Conservation (phyloP, 2,329 filamentous ascomycete species). For the Volutella citrinella region DNA sequence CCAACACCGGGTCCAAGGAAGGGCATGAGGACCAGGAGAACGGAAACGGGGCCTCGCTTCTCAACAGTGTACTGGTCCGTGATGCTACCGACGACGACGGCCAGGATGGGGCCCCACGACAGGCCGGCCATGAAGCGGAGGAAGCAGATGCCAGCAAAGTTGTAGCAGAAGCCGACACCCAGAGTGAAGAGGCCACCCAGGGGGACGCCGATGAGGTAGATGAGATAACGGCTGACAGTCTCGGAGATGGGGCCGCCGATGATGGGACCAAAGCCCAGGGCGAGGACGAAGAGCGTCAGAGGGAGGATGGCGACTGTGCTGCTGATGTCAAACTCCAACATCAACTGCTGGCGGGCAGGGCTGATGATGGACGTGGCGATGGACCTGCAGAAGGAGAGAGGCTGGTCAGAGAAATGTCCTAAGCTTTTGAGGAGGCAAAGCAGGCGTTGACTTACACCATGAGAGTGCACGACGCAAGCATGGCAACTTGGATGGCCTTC, state of each 20-base stretch:
- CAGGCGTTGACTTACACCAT: too few relatives aligned
- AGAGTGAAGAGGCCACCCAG: constrained; percentile 54
- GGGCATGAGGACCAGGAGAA: constrained; percentile 47
- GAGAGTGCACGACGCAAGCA: too few relatives aligned
- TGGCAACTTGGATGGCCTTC: too few relatives aligned
- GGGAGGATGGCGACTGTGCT: constrained; percentile 56
- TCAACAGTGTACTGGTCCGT: constrained; percentile 45
- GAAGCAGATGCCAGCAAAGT: constrained; percentile 48
- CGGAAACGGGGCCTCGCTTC: constrained; percentile 40
- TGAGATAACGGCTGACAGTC: constrained; percentile 49
- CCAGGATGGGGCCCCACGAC: constrained; percentile 45
- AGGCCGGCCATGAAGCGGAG: constrained; percentile 57
- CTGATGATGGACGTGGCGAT: too few relatives aligned
- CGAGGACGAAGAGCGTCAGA: constrained; percentile 58
- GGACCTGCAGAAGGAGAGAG: too few relatives aligned
- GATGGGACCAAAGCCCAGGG: constrained; percentile 58
- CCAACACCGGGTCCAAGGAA: constrained; percentile 52
- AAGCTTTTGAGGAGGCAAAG: too few relatives aligned
- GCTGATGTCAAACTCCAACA: constrained; percentile 50
- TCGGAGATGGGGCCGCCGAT: constrained; percentile 59
- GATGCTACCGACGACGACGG: constrained; percentile 48
- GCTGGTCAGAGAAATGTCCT: too few relatives aligned
- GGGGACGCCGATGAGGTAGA: constrained; percentile 46
- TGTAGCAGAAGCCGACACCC: constrained; percentile 49
- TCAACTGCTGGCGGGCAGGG: constrained; percentile 37